Conservation (phyloP, 768 basidiomycete species). For the Flagelloscypha sp. region DNA sequence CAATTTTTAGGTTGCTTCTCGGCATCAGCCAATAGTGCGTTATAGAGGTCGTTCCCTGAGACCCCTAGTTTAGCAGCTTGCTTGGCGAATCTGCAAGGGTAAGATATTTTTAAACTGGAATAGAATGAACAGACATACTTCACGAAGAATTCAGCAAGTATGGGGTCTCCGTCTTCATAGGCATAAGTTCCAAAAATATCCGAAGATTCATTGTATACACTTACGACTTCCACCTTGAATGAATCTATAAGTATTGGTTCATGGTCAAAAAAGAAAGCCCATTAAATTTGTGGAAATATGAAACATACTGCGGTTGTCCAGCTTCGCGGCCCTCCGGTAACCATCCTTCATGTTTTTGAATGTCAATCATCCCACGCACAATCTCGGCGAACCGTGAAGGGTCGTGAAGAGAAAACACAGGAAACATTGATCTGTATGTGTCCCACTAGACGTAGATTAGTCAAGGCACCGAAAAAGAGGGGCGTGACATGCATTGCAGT, state of each 20-base stretch:
- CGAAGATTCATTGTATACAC: slow-evolving; percentile 16
- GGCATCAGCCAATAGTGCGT: slow-evolving; percentile 50
- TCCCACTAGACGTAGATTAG: slow-evolving; percentile 40
- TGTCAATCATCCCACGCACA: slow-evolving; percentile 59
- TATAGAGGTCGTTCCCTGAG: slow-evolving; percentile 41
- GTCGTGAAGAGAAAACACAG: slow-evolving; percentile 57
- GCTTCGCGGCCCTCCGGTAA: slow-evolving; percentile 53
- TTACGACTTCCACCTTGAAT: slow-evolving; percentile 53
- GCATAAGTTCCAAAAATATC: neutral
- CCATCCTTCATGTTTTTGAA: slow-evolving; percentile 64
- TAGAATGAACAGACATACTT: slow-evolving; percentile 30
- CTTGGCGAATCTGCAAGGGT: slow-evolving; percentile 35
- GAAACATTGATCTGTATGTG: slow-evolving; percentile 54
- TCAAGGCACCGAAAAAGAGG: neutral
- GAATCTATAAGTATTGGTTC: slow-evolving; percentile 4
- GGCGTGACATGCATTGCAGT: slow-evolving; percentile 47
- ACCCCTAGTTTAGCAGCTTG: slow-evolving; percentile 41
- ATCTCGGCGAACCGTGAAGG: slow-evolving; percentile 50
- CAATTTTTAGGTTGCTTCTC: slow-evolving; percentile 51
- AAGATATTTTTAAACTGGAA: neutral
- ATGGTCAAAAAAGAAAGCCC: neutral
- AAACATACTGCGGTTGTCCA: slow-evolving; percentile 16
- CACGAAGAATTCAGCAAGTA: slow-evolving; percentile 56
- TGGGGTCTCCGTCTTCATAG: slow-evolving; percentile 53
- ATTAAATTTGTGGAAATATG: neutral